These are phyloP conservation scores for Cladosporium austrohemisphaericum DNA, from an alignment of 2,329 filamentous ascomycete genomes.

Conservation along the genomic window DNA sequence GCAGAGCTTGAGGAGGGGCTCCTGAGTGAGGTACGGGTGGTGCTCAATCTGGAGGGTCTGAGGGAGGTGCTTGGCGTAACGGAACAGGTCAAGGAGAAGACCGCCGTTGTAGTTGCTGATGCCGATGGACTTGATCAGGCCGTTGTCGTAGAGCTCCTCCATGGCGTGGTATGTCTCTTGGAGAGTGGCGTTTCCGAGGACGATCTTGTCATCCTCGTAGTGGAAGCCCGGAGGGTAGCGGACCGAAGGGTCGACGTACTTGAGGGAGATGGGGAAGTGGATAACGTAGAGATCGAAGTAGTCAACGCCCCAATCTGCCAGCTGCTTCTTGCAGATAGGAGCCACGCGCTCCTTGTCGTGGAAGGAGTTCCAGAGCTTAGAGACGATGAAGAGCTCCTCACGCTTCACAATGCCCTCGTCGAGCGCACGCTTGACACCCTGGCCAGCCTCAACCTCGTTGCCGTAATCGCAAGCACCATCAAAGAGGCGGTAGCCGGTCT, in stretches of 20 bases:
- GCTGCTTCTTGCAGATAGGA: constrained; percentile 71
- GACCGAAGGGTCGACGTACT: constrained; percentile 75
- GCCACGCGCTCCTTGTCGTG: constrained; percentile 75
- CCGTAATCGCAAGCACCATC: constrained; percentile 70
- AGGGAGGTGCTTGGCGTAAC: constrained; percentile 70
- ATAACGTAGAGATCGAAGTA: constrained; percentile 79
- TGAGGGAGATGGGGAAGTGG: constrained; percentile 83
- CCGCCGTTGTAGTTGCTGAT: constrained; percentile 79
- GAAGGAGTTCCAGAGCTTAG: constrained; percentile 92
- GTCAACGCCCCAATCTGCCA: constrained; percentile 77
- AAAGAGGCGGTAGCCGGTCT: constrained; percentile 58
- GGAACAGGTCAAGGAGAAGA: constrained; percentile 73
- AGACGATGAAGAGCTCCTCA: constrained; percentile 85
- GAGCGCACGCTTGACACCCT: constrained; percentile 75
- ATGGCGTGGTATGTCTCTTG: constrained; percentile 80
- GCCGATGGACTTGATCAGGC: constrained; percentile 70
- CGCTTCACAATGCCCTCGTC: constrained; percentile 77
- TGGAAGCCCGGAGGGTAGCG: constrained; percentile 79
- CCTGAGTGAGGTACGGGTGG: constrained; percentile 82
- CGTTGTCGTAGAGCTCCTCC: constrained; percentile 67
- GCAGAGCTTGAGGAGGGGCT: constrained; percentile 65
- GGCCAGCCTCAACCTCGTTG: constrained; percentile 73
- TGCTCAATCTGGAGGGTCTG: constrained; percentile 84
- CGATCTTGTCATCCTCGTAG: constrained; percentile 59
- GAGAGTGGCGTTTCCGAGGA: constrained; percentile 65